phyloP scores from a whole-genome alignment of 2,329 filamentous ascomycete genomes.

The Arthrobotrys musiformis region DNA sequence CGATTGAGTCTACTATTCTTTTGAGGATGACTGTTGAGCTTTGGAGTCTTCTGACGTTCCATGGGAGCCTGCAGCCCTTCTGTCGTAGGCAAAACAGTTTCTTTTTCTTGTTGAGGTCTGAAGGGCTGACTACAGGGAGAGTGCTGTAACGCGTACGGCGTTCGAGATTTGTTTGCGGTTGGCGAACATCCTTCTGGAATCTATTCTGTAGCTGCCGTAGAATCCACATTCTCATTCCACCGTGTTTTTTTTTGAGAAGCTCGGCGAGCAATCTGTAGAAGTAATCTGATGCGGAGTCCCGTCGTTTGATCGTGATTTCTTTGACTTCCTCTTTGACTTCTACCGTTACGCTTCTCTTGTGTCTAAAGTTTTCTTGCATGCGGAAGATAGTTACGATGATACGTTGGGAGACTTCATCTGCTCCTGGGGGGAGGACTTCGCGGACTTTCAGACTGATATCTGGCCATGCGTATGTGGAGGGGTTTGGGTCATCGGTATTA shows the following conservation, averaged over 20 bases:
- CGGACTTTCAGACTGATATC: slow-evolving; percentile 5
- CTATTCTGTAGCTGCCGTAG: background rate
- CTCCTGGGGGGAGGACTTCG: background rate
- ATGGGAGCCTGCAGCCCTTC: background rate
- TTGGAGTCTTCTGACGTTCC: slow-evolving; percentile 1
- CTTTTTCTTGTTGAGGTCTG: background rate
- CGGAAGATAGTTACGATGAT: slow-evolving; percentile 21
- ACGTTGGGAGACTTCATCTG: background rate
- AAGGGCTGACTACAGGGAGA: background rate
- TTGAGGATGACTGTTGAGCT: background rate
- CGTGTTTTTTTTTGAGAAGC: background rate
- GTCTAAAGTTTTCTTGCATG: slow-evolving; percentile 5
- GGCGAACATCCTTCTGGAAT: background rate
- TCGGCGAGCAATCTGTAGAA: background rate
- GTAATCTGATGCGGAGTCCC: background rate
- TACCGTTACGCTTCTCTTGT: background rate
- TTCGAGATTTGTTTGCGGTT: background rate
- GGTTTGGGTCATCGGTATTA: background rate
- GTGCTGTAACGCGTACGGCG: background rate
- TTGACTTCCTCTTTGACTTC: background rate
- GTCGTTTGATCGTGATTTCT: background rate
- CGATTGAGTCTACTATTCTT: slow-evolving; percentile 14
- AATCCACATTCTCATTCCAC: background rate
- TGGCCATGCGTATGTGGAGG: background rate
- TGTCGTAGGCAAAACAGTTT: background rate